These are phyloP conservation scores for Arachnomyces sp. DNA, from an alignment of 2,329 filamentous ascomycete species.

Conservation along the genomic window DNA sequence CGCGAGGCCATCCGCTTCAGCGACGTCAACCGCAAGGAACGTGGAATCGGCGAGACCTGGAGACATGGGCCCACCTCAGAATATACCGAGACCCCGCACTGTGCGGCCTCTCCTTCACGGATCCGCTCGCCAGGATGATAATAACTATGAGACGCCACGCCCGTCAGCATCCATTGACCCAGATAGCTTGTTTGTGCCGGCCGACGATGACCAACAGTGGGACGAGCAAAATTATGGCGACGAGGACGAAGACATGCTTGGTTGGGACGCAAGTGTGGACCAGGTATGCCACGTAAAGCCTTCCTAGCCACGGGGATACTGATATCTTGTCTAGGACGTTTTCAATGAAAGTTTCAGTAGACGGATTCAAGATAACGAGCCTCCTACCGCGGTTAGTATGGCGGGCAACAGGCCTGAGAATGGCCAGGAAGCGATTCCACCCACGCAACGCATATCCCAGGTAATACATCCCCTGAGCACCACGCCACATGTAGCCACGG, in stretches of 20 bases:
- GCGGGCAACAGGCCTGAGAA: constrained; percentile 13
- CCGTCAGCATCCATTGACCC: constrained; percentile 39
- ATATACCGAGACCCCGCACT: constrained; percentile 7
- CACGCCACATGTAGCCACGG: neutral
- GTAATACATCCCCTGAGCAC: constrained; percentile 16
- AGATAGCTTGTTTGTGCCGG: constrained; percentile 53
- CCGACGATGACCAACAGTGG: constrained; percentile 54
- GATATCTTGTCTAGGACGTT: constrained; percentile 18
- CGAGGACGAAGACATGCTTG: constrained; percentile 51
- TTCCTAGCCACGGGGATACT: neutral
- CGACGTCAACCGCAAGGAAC: constrained; percentile 2
- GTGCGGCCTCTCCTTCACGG: constrained; percentile 26
- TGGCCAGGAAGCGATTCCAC: constrained; percentile 35
- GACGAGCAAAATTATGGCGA: constrained; percentile 48
- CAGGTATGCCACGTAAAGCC: constrained; percentile 26
- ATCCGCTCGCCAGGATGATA: constrained; percentile 17
- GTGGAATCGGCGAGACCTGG: neutral
- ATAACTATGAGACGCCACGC: constrained; percentile 18
- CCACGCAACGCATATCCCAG: constrained; percentile 43
- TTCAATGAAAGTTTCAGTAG: constrained; percentile 21
- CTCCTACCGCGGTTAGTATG: constrained; percentile 13
- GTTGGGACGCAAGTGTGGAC: constrained; percentile 52
- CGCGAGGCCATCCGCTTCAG: no score
- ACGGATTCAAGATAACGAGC: constrained; percentile 28
- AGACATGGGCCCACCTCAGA: constrained; percentile 24